Evolutionary conservation across 768 basidiomycete genomes (phyloP).

Genomic region (Tulasnella sp.): DNA sequence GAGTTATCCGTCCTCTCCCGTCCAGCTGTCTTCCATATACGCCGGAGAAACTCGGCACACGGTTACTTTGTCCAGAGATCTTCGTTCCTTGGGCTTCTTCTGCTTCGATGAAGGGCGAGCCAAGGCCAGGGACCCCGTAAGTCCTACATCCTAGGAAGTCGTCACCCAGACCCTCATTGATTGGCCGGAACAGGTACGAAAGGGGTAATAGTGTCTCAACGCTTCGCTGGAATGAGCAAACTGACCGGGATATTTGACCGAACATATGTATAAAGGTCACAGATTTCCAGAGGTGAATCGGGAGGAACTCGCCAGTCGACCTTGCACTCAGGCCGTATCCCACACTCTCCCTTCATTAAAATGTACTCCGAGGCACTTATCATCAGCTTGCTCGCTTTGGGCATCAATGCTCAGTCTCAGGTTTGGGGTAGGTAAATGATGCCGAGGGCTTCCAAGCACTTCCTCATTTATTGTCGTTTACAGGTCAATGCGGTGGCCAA

Average conservation of each 20-base stretch:
- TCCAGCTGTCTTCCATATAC: neutral
- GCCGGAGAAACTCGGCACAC: neutral
- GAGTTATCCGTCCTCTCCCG: neutral
- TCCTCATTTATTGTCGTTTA: neutral
- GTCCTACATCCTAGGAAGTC: neutral
- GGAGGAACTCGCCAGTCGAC: neutral
- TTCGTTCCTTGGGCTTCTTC: neutral
- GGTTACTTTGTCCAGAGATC: neutral
- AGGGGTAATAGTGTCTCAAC: neutral
- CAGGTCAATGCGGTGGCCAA: neutral
- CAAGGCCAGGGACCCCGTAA: neutral
- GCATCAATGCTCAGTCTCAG: neutral
- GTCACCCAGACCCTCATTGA: neutral
- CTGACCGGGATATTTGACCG: neutral
- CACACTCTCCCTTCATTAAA: neutral
- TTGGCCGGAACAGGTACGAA: neutral
- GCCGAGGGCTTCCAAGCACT: neutral
- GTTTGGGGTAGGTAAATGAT: neutral
- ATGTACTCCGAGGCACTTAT: neutral
- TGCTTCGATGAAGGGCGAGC: neutral
- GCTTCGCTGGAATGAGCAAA: neutral
- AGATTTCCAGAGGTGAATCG: neutral
- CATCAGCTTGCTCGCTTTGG: neutral
- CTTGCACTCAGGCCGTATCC: neutral
- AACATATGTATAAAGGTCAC: neutral